Conservation (phyloP, 257 asterid genomes). For the Jaltomata sinuosa region DNA sequence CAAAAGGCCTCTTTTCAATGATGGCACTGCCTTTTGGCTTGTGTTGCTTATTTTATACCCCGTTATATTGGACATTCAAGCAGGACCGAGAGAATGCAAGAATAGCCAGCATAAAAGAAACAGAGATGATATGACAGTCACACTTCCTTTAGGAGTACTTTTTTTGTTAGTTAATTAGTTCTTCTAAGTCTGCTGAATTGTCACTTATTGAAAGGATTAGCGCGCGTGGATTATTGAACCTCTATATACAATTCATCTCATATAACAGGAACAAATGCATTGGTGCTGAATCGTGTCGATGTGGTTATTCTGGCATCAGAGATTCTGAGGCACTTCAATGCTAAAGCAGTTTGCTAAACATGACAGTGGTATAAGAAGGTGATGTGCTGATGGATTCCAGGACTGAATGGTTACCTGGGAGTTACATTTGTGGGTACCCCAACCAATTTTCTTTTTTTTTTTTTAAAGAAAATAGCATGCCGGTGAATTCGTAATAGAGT, state of each 20-base stretch:
- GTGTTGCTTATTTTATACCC: constrained; percentile 80
- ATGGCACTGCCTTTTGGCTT: constrained; percentile 82
- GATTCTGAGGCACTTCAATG: too few relatives aligned
- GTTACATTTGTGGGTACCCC: too few relatives aligned
- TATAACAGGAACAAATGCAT: too few relatives aligned
- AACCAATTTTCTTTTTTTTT: too few relatives aligned
- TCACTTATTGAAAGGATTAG: not conserved
- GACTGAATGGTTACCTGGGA: too few relatives aligned
- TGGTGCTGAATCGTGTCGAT: too few relatives aligned
- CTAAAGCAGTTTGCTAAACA: too few relatives aligned
- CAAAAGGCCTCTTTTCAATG: constrained; percentile 80
- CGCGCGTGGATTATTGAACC: too few relatives aligned
- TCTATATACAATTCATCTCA: not conserved
- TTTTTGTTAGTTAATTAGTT: not conserved
- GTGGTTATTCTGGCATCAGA: too few relatives aligned
- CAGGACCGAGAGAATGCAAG: constrained; percentile 75
- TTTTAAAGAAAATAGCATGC: not conserved
- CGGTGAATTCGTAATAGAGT: not conserved
- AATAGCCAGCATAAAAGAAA: constrained; percentile 45
- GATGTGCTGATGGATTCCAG: too few relatives aligned
- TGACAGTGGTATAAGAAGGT: too few relatives aligned
- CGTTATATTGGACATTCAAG: constrained; percentile 77
- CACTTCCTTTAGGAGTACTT: not conserved
- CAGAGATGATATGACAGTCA: constrained; percentile 54
- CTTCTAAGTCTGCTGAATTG: not conserved